Evolutionary conservation across 495 filamentous ascomycete genomes (phyloP).

Genomic region (Xylaria acuta): DNA sequence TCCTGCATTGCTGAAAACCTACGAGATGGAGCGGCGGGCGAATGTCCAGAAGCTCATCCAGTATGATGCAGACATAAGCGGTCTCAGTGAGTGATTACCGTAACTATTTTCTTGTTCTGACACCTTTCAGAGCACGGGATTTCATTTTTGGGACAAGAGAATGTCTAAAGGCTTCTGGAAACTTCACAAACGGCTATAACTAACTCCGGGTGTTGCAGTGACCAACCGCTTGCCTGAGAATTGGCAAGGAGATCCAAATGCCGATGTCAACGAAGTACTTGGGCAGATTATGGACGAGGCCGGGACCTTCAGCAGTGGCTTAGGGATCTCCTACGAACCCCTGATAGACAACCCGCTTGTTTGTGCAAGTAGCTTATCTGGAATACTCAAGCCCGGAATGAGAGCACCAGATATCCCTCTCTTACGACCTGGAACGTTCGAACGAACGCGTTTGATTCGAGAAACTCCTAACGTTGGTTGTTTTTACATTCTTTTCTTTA

Average conservation of each 20-base stretch:
- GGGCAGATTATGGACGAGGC: constrained; percentile 49
- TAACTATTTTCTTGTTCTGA: too few relatives aligned
- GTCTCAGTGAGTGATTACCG: too few relatives aligned
- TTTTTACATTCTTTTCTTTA: constrained; percentile 17
- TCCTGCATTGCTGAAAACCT: constrained; percentile 43
- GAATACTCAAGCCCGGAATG: constrained; percentile 38
- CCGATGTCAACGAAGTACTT: constrained; percentile 52
- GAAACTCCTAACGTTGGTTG: constrained; percentile 46
- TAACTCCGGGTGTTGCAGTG: too few relatives aligned
- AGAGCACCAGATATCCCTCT: constrained; percentile 51
- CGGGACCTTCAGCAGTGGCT: constrained; percentile 50
- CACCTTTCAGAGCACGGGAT: too few relatives aligned
- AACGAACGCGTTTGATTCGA: constrained; percentile 46
- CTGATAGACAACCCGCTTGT: constrained; percentile 41
- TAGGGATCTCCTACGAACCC: constrained; percentile 50
- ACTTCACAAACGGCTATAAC: too few relatives aligned
- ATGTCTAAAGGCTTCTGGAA: too few relatives aligned
- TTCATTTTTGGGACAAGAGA: too few relatives aligned
- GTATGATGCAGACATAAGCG: constrained; percentile 46
- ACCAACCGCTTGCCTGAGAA: constrained; percentile 44
- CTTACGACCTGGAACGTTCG: constrained; percentile 50
- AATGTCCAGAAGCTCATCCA: constrained; percentile 45
- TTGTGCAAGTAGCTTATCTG: constrained; percentile 27
- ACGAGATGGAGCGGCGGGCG: constrained; percentile 46
- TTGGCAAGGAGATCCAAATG: constrained; percentile 50